A percentile compares a stretch with the other conserved stretches of the same genome.
Conservation (phyloP, 352 stramenopile genomes). For the Pythium folliculosum region DNA sequence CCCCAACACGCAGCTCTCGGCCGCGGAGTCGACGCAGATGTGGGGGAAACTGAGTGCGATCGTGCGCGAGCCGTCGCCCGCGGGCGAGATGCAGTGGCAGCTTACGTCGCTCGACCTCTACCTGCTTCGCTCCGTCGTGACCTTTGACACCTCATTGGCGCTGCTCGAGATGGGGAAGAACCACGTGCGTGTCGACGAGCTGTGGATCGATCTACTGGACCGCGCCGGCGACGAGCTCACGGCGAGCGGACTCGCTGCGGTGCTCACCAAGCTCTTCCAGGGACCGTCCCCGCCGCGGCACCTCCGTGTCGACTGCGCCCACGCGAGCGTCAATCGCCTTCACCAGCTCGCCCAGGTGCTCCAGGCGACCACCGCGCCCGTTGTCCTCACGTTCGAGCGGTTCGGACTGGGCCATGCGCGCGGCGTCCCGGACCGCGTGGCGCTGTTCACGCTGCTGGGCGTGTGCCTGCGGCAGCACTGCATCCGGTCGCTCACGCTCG, state of each 20-base stretch:
- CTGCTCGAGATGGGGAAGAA: conserved; percentile 4
- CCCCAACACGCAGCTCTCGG: conserved; percentile 4
- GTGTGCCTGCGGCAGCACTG: background rate
- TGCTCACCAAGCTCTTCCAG: conserved; percentile 16
- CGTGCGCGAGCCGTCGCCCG: background rate
- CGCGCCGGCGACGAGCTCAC: conserved; percentile 14
- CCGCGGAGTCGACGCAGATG: conserved; percentile 4
- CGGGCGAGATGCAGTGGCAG: background rate
- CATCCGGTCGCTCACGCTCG: conserved; percentile 7
- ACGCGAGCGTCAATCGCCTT: conserved; percentile 1
- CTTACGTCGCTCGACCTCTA: conserved; percentile 14
- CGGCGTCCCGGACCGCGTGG: background rate
- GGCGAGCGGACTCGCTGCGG: background rate
- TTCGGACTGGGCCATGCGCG: background rate
- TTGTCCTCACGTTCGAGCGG: background rate
- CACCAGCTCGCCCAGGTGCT: background rate
- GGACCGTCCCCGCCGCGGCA: background rate
- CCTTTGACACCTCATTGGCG: conserved; percentile 2
- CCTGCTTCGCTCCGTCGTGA: conserved; percentile 9
- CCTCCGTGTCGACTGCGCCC: conserved; percentile 17
- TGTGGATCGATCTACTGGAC: conserved; percentile 21
- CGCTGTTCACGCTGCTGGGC: conserved; percentile 6
- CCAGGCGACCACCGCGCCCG: background rate
- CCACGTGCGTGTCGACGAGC: conserved; percentile 1
- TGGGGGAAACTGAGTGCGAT: conserved; percentile 8